phyloP scores from a whole-genome alignment of 768 basidiomycete species.

The Cystobasidium ongulense region DNA sequence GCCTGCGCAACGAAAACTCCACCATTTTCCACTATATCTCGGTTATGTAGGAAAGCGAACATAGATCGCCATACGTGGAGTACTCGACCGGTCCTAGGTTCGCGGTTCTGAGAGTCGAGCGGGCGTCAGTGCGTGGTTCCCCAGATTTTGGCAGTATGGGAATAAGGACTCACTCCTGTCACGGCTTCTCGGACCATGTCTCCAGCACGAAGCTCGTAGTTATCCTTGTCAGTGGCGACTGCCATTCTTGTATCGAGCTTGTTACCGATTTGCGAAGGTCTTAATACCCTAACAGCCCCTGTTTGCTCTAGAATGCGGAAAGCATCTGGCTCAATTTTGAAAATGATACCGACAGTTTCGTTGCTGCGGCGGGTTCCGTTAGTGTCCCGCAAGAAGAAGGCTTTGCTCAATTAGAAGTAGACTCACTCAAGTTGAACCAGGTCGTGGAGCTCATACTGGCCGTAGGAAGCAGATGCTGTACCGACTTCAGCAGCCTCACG shows the following conservation, averaged over 20 bases:
- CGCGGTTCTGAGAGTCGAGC: constrained; percentile 31
- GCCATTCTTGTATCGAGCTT: constrained; percentile 75
- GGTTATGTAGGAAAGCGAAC: constrained; percentile 87
- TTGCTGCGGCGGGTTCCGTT: constrained; percentile 51
- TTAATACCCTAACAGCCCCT: constrained; percentile 75
- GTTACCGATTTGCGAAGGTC: constrained; percentile 79
- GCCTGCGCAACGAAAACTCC: constrained; percentile 90
- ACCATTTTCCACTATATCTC: constrained; percentile 79
- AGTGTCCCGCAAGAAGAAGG: constrained; percentile 14
- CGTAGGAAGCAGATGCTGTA: constrained; percentile 77
- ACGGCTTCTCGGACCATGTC: constrained; percentile 90
- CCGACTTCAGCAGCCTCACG: constrained; percentile 96
- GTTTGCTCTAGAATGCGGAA: constrained; percentile 95
- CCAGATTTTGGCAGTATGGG: background rate
- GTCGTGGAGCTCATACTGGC: constrained; percentile 92
- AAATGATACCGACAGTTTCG: constrained; percentile 92
- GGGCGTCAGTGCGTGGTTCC: too few relatives aligned
- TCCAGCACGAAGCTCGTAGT: constrained; percentile 72
- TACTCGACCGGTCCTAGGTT: constrained; percentile 80
- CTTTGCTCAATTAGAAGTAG: background rate
- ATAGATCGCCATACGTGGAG: constrained; percentile 89
- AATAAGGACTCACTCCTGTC: constrained; percentile 60
- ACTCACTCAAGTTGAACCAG: constrained; percentile 91
- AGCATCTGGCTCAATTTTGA: constrained; percentile 89
- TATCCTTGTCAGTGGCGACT: constrained; percentile 81